These are phyloP conservation scores for Plantago ovata DNA, from an alignment of 257 asterid species.

Conservation along the genomic window DNA sequence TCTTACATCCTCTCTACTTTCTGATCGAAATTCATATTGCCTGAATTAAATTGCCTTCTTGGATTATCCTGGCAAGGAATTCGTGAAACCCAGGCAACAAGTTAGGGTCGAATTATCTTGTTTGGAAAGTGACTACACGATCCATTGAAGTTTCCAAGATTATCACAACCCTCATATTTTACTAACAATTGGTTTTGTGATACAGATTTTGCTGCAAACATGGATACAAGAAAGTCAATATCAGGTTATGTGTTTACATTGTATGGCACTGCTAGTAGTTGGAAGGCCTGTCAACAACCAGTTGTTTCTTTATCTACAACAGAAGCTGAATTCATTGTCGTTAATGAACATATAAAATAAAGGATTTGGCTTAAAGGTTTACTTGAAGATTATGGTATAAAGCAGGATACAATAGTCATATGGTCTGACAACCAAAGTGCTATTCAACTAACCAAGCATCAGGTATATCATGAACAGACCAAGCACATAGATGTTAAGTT, in stretches of 20 bases:
- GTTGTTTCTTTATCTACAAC: background rate
- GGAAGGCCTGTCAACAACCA: background rate
- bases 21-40: too few relatives aligned
- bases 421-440: constrained; percentile 1
- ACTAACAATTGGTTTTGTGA: too few relatives aligned
- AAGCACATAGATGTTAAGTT: background rate
- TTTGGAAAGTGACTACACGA: too few relatives aligned
- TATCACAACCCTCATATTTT: too few relatives aligned
- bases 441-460: background rate
- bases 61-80: too few relatives aligned
- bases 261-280: background rate
- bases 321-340: background rate
- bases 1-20: too few relatives aligned
- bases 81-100: too few relatives aligned
- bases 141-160: too few relatives aligned
- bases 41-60: too few relatives aligned
- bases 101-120: too few relatives aligned
- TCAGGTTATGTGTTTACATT: background rate
- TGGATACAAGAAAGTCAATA: background rate
- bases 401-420: background rate
- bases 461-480: background rate
- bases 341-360: background rate
- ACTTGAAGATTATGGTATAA: background rate
- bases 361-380: background rate
- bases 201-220: background rate